Evolutionary conservation across 306 rosid species (phyloP), one percentile per base, ranked within the genome.

Genomic region (Psophocarpus tetragonolobus): DNA sequence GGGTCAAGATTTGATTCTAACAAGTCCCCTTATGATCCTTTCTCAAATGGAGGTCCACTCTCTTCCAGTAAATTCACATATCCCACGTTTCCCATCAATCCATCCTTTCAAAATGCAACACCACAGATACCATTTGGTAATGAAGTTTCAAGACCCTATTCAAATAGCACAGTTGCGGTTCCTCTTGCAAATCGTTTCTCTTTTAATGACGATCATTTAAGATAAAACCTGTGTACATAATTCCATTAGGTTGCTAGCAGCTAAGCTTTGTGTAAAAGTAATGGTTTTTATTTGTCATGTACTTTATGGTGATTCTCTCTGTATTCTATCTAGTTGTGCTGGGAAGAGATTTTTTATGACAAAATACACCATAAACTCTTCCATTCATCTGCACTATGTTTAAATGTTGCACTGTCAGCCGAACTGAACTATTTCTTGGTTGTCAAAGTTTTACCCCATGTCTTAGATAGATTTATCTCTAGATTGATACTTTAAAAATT

Each of bases 191-290:
- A 81, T 79, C 71, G 62, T 27, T 79, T 78, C 74, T 76, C 92
- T 38, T 90, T 64, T 41, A 68, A 86, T 24, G 82, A 82, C 39
- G 90, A 86, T 80, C 91, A 73, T 45, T 68, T 58, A 74, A 84
- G 88, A 78, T 87, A 84, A 65, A 79, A 82, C 84, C 79, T 85
- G 93, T 89, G 89, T 77, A 86, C 51, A 48, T 80, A 65, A 27
- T 23, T 69, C 36, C 73, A 57, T 57, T 85, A 87, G 80, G 69
- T 82, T 73, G 75, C 47, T 81, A 60, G 60, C 80, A 71, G 77
- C 73, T 79, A 50, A 78, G 13, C 20, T 26, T 56, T 51, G 61
- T 51, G 71, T 72, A 75, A 14, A 71, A 71, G 74, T 23, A 41
- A 75, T 76, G 80, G 14, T 71, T 80, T 58, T 75, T 20, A 20